Evolutionary conservation across 768 basidiomycete genomes (phyloP).

Genomic region (Tricholoma hemisulphureum): DNA sequence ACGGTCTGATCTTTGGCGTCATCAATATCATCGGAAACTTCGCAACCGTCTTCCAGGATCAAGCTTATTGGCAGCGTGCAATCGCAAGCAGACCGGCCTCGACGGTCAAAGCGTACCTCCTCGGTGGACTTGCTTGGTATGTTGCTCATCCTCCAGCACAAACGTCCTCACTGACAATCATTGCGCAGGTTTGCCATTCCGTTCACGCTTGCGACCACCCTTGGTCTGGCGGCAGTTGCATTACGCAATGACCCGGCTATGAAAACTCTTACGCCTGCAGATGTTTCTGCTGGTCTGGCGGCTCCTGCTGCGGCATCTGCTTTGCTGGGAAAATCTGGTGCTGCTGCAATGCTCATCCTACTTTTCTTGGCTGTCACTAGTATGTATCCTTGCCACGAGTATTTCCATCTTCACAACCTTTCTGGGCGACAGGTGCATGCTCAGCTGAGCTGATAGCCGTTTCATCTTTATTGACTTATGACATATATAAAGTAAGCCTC

Average conservation of each 20-base stretch:
- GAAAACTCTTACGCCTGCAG: conserved; percentile 47
- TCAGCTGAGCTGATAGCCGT: conserved; percentile 92
- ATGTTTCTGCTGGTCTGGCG: conserved; percentile 88
- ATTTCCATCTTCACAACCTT: background rate
- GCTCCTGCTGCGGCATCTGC: conserved; percentile 82
- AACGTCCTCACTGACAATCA: background rate
- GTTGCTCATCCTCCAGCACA: conserved; percentile 10
- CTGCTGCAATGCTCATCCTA: conserved; percentile 72
- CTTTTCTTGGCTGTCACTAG: conserved; percentile 82
- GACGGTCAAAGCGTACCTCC: conserved; percentile 88
- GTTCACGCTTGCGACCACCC: conserved; percentile 80
- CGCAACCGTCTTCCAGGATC: conserved; percentile 53
- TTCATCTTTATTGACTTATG: conserved; percentile 79
- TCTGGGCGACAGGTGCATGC: conserved; percentile 55
- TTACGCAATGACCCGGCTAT: conserved; percentile 59
- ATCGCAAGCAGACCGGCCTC: conserved; percentile 82
- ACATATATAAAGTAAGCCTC: conserved; percentile 67
- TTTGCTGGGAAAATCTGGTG: conserved; percentile 77
- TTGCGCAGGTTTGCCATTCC: conserved; percentile 74
- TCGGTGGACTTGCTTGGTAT: conserved; percentile 86
- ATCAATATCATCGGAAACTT: conserved; percentile 90
- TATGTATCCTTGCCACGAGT: background rate
- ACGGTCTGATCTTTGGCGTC: conserved; percentile 79
- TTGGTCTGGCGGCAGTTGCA: conserved; percentile 87
- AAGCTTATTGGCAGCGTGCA: conserved; percentile 90